Conservation (phyloP, 495 filamentous ascomycete species). For the Penicillium samsonianum region DNA sequence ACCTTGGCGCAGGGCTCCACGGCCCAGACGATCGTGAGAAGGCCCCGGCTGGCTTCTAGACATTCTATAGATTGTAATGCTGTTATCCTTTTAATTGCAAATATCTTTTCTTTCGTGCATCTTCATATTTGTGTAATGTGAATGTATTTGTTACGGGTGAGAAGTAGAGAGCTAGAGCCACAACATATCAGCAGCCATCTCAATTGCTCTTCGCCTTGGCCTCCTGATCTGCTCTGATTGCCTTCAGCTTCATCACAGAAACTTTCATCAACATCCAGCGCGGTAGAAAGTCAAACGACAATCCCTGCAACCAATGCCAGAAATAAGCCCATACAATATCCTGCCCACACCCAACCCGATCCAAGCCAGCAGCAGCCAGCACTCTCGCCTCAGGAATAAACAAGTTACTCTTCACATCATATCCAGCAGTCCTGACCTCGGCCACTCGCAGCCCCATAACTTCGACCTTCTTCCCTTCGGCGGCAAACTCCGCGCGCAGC, state of each 20-base stretch:
- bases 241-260: conserved; percentile 15
- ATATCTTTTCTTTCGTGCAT: background rate
- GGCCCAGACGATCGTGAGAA: conserved; percentile 40
- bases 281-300: conserved; percentile 27
- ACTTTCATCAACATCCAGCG: conserved; percentile 25
- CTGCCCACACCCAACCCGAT: conserved; percentile 34
- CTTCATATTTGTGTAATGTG: conserved; percentile 5
- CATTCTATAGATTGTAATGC: conserved; percentile 4
- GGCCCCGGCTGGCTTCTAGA: conserved; percentile 41
- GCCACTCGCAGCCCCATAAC: conserved; percentile 34
- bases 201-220: conserved; percentile 20
- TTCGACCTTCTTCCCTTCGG: conserved; percentile 28
- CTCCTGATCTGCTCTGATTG: conserved; percentile 17
- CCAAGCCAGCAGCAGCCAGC: conserved; percentile 30
- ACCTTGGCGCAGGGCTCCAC: conserved; percentile 54
- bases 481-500: conserved; percentile 32
- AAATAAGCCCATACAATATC: conserved; percentile 33
- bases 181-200: background rate
- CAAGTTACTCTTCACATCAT: conserved; percentile 22
- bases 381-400: conserved; percentile 24
- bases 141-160: background rate
- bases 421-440: conserved; percentile 24
- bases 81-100: conserved; percentile 6
- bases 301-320: conserved; percentile 29
- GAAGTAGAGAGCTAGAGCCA: background rate